Evolutionary conservation across 495 filamentous ascomycete genomes (phyloP).

Genomic region (Glarea lozoyensis): DNA sequence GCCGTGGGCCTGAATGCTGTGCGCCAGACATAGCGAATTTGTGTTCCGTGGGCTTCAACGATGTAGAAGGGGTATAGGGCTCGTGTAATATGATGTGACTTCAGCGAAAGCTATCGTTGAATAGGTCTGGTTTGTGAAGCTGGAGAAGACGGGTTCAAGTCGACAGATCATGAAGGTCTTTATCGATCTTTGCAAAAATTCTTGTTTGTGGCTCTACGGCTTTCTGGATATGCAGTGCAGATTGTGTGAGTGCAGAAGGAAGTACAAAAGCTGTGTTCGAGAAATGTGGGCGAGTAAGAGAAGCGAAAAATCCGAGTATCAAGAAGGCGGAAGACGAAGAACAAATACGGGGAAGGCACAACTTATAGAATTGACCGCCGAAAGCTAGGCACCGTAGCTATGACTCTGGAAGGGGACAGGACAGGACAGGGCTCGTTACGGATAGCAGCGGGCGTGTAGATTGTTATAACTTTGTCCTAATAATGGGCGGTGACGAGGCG

Average conservation of each 20-base stretch:
- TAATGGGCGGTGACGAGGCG: slow-evolving; percentile 16
- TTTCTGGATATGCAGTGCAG: background rate
- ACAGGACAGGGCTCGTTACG: background rate
- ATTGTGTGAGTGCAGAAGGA: background rate
- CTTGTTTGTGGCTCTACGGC: too few species aligned
- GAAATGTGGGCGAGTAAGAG: background rate
- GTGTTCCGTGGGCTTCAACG: too few species aligned
- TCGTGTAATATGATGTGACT: too few species aligned
- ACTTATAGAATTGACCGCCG: slow-evolving; percentile 15
- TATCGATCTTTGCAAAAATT: too few species aligned
- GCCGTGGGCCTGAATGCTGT: slow-evolving; percentile 12
- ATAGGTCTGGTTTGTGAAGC: background rate
- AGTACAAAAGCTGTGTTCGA: slow-evolving; percentile 1
- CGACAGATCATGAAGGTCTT: slow-evolving; percentile 16
- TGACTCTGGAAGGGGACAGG: background rate
- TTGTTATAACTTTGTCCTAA: slow-evolving; percentile 7
- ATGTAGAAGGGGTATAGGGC: too few species aligned
- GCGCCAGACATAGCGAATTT: slow-evolving; percentile 12
- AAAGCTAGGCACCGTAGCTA: background rate
- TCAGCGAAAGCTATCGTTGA: too few species aligned
- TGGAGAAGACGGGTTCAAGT: slow-evolving; percentile 1
- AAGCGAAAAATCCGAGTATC: slow-evolving; percentile 6
- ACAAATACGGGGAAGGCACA: slow-evolving; percentile 9
- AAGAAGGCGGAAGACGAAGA: slow-evolving; percentile 5
- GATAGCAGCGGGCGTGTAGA: slow-evolving; percentile 11